Base-by-base conservation (phyloP, 2,329 filamentous ascomycete species). In the Fusarium sp. region DNA sequence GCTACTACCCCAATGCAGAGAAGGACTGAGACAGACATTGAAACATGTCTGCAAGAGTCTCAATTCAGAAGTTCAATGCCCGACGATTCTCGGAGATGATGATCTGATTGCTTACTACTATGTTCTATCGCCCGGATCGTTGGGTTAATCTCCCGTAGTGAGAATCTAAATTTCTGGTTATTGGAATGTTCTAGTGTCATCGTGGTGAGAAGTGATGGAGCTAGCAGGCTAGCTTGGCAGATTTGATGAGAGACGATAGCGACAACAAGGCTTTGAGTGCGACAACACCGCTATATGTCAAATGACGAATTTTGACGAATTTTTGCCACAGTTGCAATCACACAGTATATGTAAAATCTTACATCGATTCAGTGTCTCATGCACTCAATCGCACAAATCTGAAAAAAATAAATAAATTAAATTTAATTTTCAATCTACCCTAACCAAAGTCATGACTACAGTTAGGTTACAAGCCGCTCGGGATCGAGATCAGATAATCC, bases 321-420 rank as follows among this genome's bases (percentile, higher is more conserved):
- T 23, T 17, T 48, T 13, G 30, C 13, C 30, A 27, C 30, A 7
- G n/a, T 7, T 1, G 17, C 3, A 33, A n/a, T 48, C 45, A 33
- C 38, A 35, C 38, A 33, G n/a, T 15, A 45, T 33, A 15, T n/a
- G 5, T 18, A 20, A 27, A 46, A 26, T 55, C 53, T 55, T 33
- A 55, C 30, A 35, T 27, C 40, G 30, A 55, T 48, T n/a, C 23
- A 9, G 35, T 32, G 32, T 17, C 18, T 18, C 10, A 33, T 55
- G 52, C 30, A 35, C 11, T 12, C 2, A 13, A 55, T 46, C 52
- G 52, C 52, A 55, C 52, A 55, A 23, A 55, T 46, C 52, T 30
- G 15, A 6, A 1, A 13, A 32, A 15, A 32, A 32, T 6, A n/a
- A 23, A 20, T 42, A 13, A 23, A 44, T 26, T 44, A 3, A 7